phyloP scores from a whole-genome alignment of 2,329 filamentous ascomycete species.

The Coniochaeta sp. region DNA sequence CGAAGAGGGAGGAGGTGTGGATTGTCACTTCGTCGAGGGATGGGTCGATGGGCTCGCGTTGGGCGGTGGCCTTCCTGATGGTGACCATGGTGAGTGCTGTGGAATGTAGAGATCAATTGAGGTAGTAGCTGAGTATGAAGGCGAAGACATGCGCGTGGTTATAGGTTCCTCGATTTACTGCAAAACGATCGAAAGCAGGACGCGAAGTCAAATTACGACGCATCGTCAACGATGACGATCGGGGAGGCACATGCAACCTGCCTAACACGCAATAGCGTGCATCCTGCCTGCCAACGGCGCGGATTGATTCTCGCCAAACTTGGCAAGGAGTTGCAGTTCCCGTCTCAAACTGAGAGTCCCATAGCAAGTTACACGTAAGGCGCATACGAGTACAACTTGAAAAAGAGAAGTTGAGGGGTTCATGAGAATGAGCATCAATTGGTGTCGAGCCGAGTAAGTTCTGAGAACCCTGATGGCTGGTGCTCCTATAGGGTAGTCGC shows the following conservation, averaged over 20 bases:
- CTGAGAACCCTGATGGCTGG: no score
- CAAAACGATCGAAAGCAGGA: background rate
- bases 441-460: no score
- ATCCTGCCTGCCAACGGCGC: background rate
- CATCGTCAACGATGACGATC: background rate
- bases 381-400: no score
- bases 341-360: no score
- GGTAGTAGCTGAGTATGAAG: no score
- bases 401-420: no score
- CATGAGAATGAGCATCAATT: no score
- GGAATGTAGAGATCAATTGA: no score
- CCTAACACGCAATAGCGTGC: background rate
- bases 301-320: background rate
- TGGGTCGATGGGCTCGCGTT: background rate
- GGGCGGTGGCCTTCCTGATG: background rate
- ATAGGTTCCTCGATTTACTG: background rate
- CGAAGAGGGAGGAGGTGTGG: constrained; percentile 1
- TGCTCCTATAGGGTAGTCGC: no score
- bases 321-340: background rate
- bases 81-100: background rate
- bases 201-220: background rate
- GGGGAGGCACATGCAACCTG: background rate
- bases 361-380: no score
- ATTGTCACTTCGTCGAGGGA: background rate
- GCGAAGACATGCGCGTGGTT: no score